Evolutionary conservation across 257 asterid species (phyloP).

Genomic region (Prunella vulgaris): DNA sequence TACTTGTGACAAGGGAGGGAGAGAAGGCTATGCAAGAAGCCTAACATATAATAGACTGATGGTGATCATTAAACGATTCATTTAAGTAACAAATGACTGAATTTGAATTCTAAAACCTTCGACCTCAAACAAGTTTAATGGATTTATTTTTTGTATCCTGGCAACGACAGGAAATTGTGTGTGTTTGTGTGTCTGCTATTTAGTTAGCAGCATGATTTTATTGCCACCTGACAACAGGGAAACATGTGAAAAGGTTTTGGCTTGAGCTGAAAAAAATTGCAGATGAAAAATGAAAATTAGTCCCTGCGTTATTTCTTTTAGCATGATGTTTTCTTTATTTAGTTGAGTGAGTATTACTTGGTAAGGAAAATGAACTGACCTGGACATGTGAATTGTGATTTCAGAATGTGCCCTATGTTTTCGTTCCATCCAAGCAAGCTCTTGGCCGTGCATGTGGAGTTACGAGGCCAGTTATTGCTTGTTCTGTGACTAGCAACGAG

Average conservation of each 20-base stretch:
- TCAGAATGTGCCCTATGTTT: conserved; percentile 75
- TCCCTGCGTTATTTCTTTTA: background rate
- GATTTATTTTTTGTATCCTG: background rate
- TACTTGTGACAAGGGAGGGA: background rate
- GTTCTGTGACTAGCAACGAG: conserved; percentile 85
- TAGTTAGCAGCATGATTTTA: too few species aligned
- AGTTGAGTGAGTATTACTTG: background rate
- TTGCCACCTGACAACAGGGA: too few species aligned
- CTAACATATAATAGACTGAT: background rate
- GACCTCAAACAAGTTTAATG: background rate
- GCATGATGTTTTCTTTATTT: background rate
- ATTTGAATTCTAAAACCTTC: background rate
- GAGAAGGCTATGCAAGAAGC: background rate
- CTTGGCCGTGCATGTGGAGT: conserved; percentile 96
- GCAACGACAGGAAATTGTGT: background rate
- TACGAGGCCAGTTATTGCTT: conserved; percentile 83
- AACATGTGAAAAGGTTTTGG: too few species aligned
- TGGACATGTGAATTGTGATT: too few species aligned
- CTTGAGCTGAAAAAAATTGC: too few species aligned
- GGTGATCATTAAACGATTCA: background rate
- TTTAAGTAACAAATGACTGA: background rate
- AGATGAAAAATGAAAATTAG: too few species aligned
- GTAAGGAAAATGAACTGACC: background rate
- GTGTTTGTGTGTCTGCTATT: background rate
- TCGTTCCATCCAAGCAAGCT: conserved; percentile 76